Conservation (phyloP, 129 eudicot species). For the Oenanthe sinensis region DNA sequence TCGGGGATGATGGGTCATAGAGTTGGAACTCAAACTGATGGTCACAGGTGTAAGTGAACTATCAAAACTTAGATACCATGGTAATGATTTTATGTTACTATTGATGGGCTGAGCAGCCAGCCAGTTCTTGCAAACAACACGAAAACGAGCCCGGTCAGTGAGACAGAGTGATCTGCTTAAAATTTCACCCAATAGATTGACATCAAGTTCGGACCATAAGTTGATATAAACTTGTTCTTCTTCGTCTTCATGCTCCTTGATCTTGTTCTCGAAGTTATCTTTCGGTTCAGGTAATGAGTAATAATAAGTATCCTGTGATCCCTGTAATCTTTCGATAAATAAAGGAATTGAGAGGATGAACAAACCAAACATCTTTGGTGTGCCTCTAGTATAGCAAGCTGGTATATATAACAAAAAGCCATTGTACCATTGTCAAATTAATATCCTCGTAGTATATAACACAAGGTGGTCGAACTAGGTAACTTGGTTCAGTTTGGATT, state of each 20-base stretch:
- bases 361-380: neutral
- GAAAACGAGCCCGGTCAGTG: neutral
- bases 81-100: neutral
- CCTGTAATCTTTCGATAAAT: no score
- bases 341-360: neutral
- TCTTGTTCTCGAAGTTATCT: neutral
- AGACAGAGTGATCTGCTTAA: neutral
- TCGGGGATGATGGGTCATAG: neutral
- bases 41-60: neutral
- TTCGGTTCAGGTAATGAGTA: neutral
- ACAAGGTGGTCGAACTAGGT: no score
- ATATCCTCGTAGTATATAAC: no score
- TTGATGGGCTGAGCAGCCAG: neutral
- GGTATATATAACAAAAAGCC: no score
- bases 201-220: neutral
- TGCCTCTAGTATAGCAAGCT: no score
- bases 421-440: no score
- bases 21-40: neutral
- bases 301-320: no score
- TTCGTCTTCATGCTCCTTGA: neutral
- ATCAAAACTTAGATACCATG: neutral
- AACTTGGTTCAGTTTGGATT: no score
- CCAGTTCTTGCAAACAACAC: neutral
- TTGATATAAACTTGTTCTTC: neutral
- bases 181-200: neutral